Base-by-base conservation (phyloP, 2,329 filamentous ascomycete species). In the Acarospora socialis region DNA sequence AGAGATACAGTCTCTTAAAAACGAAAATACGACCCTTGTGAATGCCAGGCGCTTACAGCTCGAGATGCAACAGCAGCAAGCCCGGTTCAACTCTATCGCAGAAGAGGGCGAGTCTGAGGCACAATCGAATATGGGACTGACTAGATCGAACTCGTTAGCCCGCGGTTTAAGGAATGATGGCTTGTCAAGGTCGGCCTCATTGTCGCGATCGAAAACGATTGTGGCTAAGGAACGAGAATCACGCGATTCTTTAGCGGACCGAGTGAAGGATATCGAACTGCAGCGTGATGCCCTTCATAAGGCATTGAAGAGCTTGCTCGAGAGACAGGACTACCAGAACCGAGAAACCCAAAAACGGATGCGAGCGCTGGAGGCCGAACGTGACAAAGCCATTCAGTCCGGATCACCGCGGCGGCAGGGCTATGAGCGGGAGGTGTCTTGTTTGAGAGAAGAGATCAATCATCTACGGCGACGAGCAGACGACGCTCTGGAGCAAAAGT, bases 401-500 rank as follows among this genome's bases (percentile, higher is more conserved):
- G 63, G 66, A 21, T 78, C 77, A 1, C 80, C 81, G 2, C 73
- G 74, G 42, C 77, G 78, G 43, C 72, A 73, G 4, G 81, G 81
- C 7, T 95, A 92, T 52, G 78, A 92, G 51, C 74, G 69, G 43
- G 87, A 95, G 48, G 81, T 95, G 5, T 66, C 69, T 2, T 76
- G 69, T 39, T 64, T 95, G 25, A 77, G 84, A 37, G 74, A 78
- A 15, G 90, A 98, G 52, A 80, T 98, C 40, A 81, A 80, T 31
- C 70, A 78, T 10, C 66, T 98, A 35, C 76, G 90, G 25, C 77
- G 77, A 39, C 75, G 90, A 33, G 87, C 87, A 18, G 87, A 98
- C 46, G 87, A 95, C 42, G 87, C 87, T 10, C 68, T 95, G 9
- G 83, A 93, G 49, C 81, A 92, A 48, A 95, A 95, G 56, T 95